Evolutionary conservation across 148 eudicot species (phyloP).

Genomic region (Spergularia marina): DNA sequence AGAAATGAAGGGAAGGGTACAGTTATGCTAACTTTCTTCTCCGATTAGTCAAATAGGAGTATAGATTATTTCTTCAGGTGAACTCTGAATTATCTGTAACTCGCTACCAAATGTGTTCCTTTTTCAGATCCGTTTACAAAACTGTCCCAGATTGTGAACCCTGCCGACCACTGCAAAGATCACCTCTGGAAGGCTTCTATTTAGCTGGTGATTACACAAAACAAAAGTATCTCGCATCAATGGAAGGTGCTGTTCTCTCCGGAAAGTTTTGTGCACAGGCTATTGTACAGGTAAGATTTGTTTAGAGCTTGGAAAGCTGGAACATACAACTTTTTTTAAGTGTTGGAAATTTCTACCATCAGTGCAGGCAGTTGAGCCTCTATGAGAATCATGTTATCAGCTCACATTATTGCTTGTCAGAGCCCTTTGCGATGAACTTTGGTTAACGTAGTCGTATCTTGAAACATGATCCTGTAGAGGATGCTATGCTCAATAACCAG

Average conservation of each 20-base stretch:
- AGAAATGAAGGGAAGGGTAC: too few relatives aligned
- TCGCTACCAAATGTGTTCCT: background rate
- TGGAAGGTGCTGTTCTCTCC: conserved; percentile 99
- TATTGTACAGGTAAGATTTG: conserved; percentile 70
- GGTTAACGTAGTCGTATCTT: background rate
- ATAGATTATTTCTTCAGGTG: too few relatives aligned
- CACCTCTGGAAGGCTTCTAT: conserved; percentile 89
- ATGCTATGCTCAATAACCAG: background rate
- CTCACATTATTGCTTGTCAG: background rate
- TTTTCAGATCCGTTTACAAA: conserved; percentile 86
- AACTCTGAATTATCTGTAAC: background rate
- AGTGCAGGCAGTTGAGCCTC: background rate
- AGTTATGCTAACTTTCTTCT: too few relatives aligned
- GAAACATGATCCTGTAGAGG: background rate
- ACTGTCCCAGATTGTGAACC: conserved; percentile 89
- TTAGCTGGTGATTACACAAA: conserved; percentile 98
- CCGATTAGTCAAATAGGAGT: too few relatives aligned
- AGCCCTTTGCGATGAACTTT: too few relatives aligned
- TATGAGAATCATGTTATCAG: background rate
- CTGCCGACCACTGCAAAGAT: conserved; percentile 90
- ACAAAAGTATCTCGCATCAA: conserved; percentile 95
- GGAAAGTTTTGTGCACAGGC: conserved; percentile 98
- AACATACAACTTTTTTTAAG: background rate
- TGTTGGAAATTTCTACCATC: background rate
- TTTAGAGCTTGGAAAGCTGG: background rate